Evolutionary conservation across 306 rosid genomes (phyloP), one percentile per base, ranked within the genome.

Genomic region (Mucuna pruriens): DNA sequence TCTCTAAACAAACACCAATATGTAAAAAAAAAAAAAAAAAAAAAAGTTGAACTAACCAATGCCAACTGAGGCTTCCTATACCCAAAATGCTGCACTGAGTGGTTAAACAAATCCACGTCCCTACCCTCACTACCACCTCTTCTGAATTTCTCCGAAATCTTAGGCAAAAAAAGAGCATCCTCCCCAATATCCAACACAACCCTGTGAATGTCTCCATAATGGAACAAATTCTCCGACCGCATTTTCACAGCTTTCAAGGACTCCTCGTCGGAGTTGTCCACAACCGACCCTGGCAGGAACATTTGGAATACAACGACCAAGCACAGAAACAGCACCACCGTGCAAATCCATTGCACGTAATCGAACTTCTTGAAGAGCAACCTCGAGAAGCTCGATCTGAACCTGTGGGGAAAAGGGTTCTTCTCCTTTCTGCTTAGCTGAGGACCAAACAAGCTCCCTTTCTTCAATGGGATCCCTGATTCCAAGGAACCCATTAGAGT

Each of bases 301-400:
- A 92, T 87, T 86, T 93, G 98, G 61, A 94, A 94, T 42, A 94
- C 88, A 72, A 89, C 91, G 34, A 92, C 91, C 74, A 96, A 87
- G 84, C 91, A 87, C 0, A 96, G 86, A 77, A 96, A 96, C 74
- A 96, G 94, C 6, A 63, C 86, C 63, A 94, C 94, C 7, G 97
- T 89, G 75, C 97, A 96, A 87, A 90, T 92, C 99, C 99, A 96
- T 87, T 90, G 98, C 57, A 96, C 77, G 61, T 94, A 96, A 85
- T 93, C 98, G 17, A 96, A 86, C 81, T 87, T 96, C 89, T 90
- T 92, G 73, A 86, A 84, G 2, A 93, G 81, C 70, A 95, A 81
- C 68, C 97, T 87, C 7, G 99, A 93, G 82, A 96, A 90, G 82
- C 93, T 92, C 86, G 97, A 96, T 90, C 98, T 93, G 79, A 89